Conservation (phyloP, 768 basidiomycete species). For the Pulveroboletus frians region DNA sequence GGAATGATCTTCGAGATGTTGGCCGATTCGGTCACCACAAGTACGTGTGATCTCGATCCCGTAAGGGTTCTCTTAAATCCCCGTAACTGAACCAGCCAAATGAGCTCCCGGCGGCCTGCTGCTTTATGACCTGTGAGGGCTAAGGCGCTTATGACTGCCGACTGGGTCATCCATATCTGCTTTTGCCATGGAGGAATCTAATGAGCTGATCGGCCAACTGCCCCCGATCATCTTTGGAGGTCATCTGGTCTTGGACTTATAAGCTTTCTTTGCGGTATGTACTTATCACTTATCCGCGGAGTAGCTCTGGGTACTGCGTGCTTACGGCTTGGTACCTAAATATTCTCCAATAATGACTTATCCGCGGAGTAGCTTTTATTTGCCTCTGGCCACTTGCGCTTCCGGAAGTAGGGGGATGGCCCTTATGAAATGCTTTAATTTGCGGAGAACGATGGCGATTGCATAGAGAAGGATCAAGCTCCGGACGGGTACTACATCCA, state of each 20-base stretch:
- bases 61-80: not conserved
- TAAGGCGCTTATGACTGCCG: too few species aligned
- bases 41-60: not conserved
- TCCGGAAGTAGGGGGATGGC: not conserved
- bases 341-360: not conserved
- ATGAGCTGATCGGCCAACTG: not conserved
- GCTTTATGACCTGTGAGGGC: not conserved
- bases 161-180: not conserved
- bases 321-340: too few species aligned
- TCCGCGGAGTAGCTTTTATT: not conserved
- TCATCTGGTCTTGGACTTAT: not conserved
- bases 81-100: not conserved
- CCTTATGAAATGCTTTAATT: not conserved
- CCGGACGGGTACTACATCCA: too few species aligned
- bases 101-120: not conserved
- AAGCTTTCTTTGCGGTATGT: not conserved
- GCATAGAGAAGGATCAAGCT: not conserved
- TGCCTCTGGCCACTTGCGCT: not conserved
- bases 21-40: not conserved
- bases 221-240: not conserved
- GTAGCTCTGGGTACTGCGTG: too few species aligned
- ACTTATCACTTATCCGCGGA: not conserved
- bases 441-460: not conserved
- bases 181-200: not conserved
- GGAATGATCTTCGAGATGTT: not conserved